These are phyloP conservation scores for Thielaviopsis musarum DNA, from an alignment of 2,329 filamentous ascomycete species.

Conservation along the genomic window DNA sequence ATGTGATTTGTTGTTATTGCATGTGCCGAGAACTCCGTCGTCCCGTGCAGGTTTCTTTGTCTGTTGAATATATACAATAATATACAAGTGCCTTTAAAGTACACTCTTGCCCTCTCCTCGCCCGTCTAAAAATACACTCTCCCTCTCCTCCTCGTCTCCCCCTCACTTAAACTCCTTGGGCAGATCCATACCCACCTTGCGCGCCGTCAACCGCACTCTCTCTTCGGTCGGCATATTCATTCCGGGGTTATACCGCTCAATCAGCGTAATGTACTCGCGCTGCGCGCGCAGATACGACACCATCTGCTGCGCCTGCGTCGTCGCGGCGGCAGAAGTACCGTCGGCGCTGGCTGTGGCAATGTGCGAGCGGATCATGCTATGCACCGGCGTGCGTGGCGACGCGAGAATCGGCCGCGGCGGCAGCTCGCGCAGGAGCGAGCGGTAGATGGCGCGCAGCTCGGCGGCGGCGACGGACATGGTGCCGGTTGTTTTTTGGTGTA, in stretches of 20 bases:
- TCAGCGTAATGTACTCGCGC: slow-evolving; percentile 58
- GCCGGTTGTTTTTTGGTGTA: background rate
- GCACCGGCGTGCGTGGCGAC: slow-evolving; percentile 46
- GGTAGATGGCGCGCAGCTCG: slow-evolving; percentile 63
- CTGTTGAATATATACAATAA: background rate
- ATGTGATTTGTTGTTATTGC: background rate
- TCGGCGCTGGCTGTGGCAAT: slow-evolving; percentile 27
- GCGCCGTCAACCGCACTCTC: slow-evolving; percentile 63
- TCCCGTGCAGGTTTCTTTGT: background rate
- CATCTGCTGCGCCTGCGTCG: slow-evolving; percentile 48
- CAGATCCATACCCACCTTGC: slow-evolving; percentile 80
- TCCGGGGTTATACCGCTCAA: slow-evolving; percentile 89
- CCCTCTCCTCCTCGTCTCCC: background rate
- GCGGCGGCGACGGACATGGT: slow-evolving; percentile 24
- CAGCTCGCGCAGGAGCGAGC: slow-evolving; percentile 74
- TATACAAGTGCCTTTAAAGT: background rate
- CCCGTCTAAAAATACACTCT: background rate
- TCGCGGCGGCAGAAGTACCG: slow-evolving; percentile 14
- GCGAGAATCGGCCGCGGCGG: slow-evolving; percentile 48
- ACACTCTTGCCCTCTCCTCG: background rate
- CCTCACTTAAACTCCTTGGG: slow-evolving; percentile 39
- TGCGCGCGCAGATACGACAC: slow-evolving; percentile 72
- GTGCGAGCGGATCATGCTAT: slow-evolving; percentile 48
- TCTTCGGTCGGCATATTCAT: slow-evolving; percentile 79
- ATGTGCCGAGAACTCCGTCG: background rate